phyloP scores from a whole-genome alignment of 768 basidiomycete species.

The Phylloporus sp. region DNA sequence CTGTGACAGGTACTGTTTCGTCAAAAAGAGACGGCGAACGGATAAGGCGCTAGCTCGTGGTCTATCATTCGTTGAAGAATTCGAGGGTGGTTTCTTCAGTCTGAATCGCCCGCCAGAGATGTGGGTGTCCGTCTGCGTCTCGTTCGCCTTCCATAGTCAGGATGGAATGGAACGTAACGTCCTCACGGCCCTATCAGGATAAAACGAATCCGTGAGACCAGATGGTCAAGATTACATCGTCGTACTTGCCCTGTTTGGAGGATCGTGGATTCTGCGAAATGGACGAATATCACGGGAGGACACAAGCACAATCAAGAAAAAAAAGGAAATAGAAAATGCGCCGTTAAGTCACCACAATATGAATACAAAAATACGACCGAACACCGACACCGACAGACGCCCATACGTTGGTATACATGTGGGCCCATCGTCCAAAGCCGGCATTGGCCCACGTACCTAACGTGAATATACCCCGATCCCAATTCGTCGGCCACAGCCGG shows the following conservation, averaged over 20 bases:
- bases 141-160: constrained; percentile 53
- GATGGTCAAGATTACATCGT: neutral
- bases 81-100: constrained; percentile 47
- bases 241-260: constrained; percentile 57
- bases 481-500: constrained; percentile 57
- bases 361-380: constrained; percentile 4
- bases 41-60: neutral
- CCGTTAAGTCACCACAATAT: constrained; percentile 11
- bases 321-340: constrained; percentile 2
- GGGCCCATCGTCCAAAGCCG: constrained; percentile 2
- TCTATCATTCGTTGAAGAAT: constrained; percentile 26
- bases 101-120: constrained; percentile 63
- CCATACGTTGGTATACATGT: constrained; percentile 1
- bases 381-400: constrained; percentile 8
- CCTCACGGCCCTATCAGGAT: constrained; percentile 49
- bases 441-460: constrained; percentile 45
- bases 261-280: constrained; percentile 61
- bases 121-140: constrained; percentile 45
- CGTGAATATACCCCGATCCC: constrained; percentile 64
- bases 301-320: neutral
- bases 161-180: constrained; percentile 67
- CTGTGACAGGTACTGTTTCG: constrained; percentile 19
- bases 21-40: constrained; percentile 1
- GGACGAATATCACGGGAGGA: neutral
- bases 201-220: constrained; percentile 7